phyloP scores from a whole-genome alignment of 108 stramenopile species.

The Cylindrotheca fusiformis region DNA sequence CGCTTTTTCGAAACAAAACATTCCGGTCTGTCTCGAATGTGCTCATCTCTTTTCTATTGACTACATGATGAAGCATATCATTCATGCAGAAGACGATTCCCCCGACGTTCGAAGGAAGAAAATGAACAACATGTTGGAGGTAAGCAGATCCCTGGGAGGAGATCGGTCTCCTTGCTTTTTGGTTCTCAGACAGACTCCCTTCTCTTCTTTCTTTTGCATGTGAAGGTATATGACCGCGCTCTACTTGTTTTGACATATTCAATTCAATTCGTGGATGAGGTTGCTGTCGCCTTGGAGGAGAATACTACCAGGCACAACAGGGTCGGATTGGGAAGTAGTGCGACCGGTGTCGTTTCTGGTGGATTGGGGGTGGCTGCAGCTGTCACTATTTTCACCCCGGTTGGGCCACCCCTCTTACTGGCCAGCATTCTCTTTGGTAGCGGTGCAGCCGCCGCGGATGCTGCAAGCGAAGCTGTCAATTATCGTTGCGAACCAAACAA shows the following conservation, averaged over 20 bases:
- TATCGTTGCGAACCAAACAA: constrained; percentile 65
- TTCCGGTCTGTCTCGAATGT: constrained; percentile 56
- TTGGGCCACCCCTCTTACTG: constrained; percentile 64
- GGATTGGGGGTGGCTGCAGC: constrained; percentile 63
- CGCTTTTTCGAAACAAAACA: constrained; percentile 39
- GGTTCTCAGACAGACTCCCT: background rate
- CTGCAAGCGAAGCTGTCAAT: constrained; percentile 51
- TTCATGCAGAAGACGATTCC: constrained; percentile 20
- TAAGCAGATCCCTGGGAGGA: background rate
- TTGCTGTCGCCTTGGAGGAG: constrained; percentile 39
- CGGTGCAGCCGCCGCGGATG: constrained; percentile 54
- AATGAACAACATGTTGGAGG: constrained; percentile 58
- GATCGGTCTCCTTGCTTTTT: background rate
- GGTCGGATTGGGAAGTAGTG: constrained; percentile 46
- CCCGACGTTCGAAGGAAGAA: constrained; percentile 24
- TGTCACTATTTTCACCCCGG: constrained; percentile 61
- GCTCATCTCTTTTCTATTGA: constrained; percentile 53
- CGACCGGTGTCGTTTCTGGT: constrained; percentile 60
- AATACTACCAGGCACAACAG: constrained; percentile 46
- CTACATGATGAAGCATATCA: constrained; percentile 46
- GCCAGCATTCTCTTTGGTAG: constrained; percentile 72
- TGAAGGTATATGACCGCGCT: constrained; percentile 58
- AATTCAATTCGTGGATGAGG: constrained; percentile 49
- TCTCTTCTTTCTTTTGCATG: too few species aligned
- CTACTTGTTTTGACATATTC: constrained; percentile 50